phyloP scores from a whole-genome alignment of 257 asterid species.

The Jacaranda mimosifolia region DNA sequence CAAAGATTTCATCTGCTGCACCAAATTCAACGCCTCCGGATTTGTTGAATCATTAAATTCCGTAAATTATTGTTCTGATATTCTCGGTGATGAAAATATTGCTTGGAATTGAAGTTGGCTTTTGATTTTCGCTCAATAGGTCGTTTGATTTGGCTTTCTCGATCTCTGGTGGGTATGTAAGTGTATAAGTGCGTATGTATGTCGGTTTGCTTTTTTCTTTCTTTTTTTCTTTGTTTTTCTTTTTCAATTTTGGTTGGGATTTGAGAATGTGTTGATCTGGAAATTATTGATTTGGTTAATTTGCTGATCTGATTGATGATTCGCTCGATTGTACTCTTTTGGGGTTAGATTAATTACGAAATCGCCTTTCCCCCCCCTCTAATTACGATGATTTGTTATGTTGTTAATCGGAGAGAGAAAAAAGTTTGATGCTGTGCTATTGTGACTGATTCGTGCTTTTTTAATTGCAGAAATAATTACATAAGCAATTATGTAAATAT shows the following conservation, averaged over 20 bases:
- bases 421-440: not conserved
- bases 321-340: not conserved
- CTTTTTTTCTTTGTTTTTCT: not conserved
- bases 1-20: conserved; percentile 16
- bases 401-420: not conserved
- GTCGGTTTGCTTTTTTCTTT: not conserved
- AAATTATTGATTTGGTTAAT: conserved; percentile 21
- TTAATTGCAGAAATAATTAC: conserved; percentile 5
- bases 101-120: conserved; percentile 20
- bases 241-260: conserved; percentile 20
- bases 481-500: not conserved
- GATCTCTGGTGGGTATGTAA: conserved; percentile 40
- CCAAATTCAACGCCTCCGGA: conserved; percentile 44
- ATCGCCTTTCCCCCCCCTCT: not conserved
- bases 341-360: conserved; percentile 34
- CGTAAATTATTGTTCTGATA: not conserved
- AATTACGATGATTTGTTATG: not conserved
- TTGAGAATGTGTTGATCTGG: conserved; percentile 14
- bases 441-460: not conserved
- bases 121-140: conserved; percentile 14
- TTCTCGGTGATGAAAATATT: conserved; percentile 6
- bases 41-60: conserved; percentile 32
- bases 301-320: conserved; percentile 27
- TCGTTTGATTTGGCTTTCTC: conserved; percentile 31
- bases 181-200: not conserved